A percentile compares a stretch with the other conserved stretches of the same genome.
Evolutionary conservation across 345 rosid genomes (phyloP).

Genomic region (Eucalyptus shirleyi): DNA sequence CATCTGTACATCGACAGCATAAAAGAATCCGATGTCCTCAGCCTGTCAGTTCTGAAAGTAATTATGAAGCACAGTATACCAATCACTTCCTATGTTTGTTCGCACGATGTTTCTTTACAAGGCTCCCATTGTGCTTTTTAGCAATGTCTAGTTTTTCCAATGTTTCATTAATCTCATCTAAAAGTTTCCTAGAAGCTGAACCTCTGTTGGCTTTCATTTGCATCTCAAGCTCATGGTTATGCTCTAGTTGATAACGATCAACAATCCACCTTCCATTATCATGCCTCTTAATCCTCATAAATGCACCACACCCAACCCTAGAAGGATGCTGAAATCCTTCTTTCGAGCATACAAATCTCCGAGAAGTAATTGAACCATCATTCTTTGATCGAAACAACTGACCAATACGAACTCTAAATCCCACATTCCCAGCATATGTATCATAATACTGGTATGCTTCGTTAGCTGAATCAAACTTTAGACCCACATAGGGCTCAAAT

Average conservation of each 20-base stretch:
- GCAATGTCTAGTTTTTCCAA: slow-evolving; percentile 1
- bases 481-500: slow-evolving; percentile 25
- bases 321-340: slow-evolving; percentile 96
- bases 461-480: slow-evolving; percentile 28
- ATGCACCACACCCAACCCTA: slow-evolving; percentile 78
- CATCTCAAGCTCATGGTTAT: slow-evolving; percentile 60
- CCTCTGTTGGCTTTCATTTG: slow-evolving; percentile 4
- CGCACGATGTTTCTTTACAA: slow-evolving; percentile 11
- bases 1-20: slow-evolving; percentile 39
- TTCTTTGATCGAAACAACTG: slow-evolving; percentile 81
- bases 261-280: slow-evolving; percentile 71
- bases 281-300: slow-evolving; percentile 81
- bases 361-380: slow-evolving; percentile 62
- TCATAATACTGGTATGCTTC: slow-evolving; percentile 71
- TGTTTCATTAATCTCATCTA: slow-evolving; percentile 36
- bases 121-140: slow-evolving; percentile 14
- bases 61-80: slow-evolving; percentile 57
- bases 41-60: slow-evolving; percentile 69
- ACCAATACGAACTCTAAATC: slow-evolving; percentile 74
- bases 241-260: slow-evolving; percentile 61
- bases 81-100: slow-evolving; percentile 61
- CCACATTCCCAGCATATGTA: slow-evolving; percentile 46
- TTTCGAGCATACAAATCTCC: slow-evolving; percentile 80
- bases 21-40: slow-evolving; percentile 78
- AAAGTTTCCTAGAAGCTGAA: slow-evolving; percentile 38